phyloP scores from a whole-genome alignment of 2,329 filamentous ascomycete genomes.

The Hypoxylon sp. region DNA sequence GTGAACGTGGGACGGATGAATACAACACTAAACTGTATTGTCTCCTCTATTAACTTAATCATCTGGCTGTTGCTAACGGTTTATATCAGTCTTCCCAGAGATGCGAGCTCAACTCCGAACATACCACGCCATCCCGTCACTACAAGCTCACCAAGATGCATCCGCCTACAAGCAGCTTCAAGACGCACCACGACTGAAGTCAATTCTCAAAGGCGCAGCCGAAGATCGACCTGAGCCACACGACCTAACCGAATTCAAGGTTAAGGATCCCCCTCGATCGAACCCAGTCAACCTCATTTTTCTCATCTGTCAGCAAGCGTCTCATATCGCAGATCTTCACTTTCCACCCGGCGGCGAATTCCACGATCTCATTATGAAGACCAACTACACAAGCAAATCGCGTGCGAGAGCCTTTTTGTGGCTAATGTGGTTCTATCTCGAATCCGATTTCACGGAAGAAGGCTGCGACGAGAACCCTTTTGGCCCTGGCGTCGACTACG shows the following conservation, averaged over 20 bases:
- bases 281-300: conserved; percentile 99
- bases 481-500: conserved; percentile 77
- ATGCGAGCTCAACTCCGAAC: conserved; percentile 98
- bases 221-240: conserved; percentile 89
- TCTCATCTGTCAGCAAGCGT: conserved; percentile 88
- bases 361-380: conserved; percentile 95
- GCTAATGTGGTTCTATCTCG: conserved; percentile 99
- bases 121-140: conserved; percentile 96
- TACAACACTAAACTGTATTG: conserved; percentile 94
- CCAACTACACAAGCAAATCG: conserved; percentile 82
- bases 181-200: conserved; percentile 95
- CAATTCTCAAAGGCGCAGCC: conserved; percentile 95
- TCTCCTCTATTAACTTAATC: conserved; percentile 18
- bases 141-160: conserved; percentile 94
- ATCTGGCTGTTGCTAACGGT: conserved; percentile 23
- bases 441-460: conserved; percentile 92
- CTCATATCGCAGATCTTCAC: conserved; percentile 92
- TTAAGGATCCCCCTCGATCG: conserved; percentile 75
- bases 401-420: conserved; percentile 91
- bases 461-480: conserved; percentile 93
- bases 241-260: conserved; percentile 85
- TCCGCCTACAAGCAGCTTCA: conserved; percentile 98
- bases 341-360: conserved; percentile 90
- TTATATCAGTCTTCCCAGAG: conserved; percentile 84
- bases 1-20: conserved; percentile 99